Conservation (phyloP, 257 asterid genomes). For the Penstemon barbatus region DNA sequence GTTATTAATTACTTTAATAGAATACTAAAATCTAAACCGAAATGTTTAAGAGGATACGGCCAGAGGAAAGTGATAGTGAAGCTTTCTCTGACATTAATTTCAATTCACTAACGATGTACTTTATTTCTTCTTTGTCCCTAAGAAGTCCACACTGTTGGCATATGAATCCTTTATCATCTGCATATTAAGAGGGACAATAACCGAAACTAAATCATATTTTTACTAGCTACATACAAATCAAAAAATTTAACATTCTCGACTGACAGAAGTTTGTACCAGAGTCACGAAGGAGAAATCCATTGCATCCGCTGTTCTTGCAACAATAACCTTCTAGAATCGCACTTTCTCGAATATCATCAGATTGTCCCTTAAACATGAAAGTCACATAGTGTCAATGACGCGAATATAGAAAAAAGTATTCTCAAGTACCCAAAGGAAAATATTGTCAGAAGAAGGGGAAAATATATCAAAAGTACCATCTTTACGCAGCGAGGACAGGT, state of each 20-base stretch:
- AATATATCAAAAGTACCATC: constrained; percentile 48
- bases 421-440: constrained; percentile 15
- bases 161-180: constrained; percentile 71
- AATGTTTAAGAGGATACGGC: constrained; percentile 60
- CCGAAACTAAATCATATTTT: constrained; percentile 17
- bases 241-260: constrained; percentile 5
- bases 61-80: constrained; percentile 49
- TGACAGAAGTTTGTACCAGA: constrained; percentile 45
- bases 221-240: constrained; percentile 3
- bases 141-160: constrained; percentile 87
- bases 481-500: constrained; percentile 73
- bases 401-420: constrained; percentile 15
- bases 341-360: constrained; percentile 80
- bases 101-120: constrained; percentile 43
- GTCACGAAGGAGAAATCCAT: constrained; percentile 71
- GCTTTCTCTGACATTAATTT: constrained; percentile 57
- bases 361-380: constrained; percentile 58
- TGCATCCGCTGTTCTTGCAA: constrained; percentile 64
- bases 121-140: constrained; percentile 75
- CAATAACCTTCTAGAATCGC: constrained; percentile 88
- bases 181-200: constrained; percentile 24
- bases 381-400: constrained; percentile 24
- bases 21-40: constrained; percentile 10
- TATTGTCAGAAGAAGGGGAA: constrained; percentile 12
- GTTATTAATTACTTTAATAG: constrained; percentile 4